Evolutionary conservation across 2,329 filamentous ascomycete species (phyloP).

Genomic region (Biscogniauxia marginata): DNA sequence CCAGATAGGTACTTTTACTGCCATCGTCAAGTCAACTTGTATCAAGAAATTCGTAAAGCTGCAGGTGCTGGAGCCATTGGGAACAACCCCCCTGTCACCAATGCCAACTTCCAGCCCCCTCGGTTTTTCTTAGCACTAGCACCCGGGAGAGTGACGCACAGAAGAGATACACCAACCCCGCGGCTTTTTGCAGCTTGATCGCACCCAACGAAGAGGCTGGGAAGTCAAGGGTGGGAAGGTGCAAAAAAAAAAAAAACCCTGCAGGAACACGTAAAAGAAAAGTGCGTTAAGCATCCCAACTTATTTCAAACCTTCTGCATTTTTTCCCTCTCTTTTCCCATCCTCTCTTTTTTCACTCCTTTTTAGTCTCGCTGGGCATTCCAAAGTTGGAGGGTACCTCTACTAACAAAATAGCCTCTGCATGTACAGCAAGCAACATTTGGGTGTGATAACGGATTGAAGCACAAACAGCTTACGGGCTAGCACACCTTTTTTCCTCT

Average conservation of each 20-base stretch:
- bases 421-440: background rate
- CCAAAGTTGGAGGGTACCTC: background rate
- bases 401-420: background rate
- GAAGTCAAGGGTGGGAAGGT: conserved; percentile 8
- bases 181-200: conserved; percentile 23
- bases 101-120: conserved; percentile 24
- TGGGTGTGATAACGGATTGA: background rate
- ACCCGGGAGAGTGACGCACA: conserved; percentile 7
- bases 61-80: too few relatives aligned
- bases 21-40: too few relatives aligned
- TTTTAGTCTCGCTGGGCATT: background rate
- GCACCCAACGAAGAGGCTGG: conserved; percentile 28
- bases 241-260: conserved; percentile 4
- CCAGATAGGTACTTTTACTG: background rate
- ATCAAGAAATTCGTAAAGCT: too few relatives aligned
- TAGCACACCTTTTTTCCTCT: background rate
- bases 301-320: conserved; percentile 9
- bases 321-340: conserved; percentile 13
- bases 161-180: conserved; percentile 29
- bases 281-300: conserved; percentile 23
- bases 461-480: background rate
- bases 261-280: conserved; percentile 21
- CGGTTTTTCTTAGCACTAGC: conserved; percentile 20
- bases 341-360: conserved; percentile 5
- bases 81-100: conserved; percentile 16